Percentiles rank a stretch among this genome's conserved stretches.
Conservation (phyloP, 371 early-diverging fungal species). For the Mucor indicus region DNA sequence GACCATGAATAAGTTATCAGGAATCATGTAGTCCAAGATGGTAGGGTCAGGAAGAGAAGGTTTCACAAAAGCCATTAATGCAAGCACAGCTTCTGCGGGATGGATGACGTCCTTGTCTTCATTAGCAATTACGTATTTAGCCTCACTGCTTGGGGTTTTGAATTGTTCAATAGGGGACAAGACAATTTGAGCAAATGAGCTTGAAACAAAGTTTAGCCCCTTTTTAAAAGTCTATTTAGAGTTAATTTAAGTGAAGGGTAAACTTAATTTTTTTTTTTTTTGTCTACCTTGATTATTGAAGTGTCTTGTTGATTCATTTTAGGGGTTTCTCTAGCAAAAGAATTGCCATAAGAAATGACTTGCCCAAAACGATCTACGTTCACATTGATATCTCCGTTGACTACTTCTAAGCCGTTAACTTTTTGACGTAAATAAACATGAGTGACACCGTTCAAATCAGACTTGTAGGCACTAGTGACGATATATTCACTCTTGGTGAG, state of each 20-base stretch:
- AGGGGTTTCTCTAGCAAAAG: slow-evolving; percentile 47
- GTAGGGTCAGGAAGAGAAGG: slow-evolving; percentile 24
- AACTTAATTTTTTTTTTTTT: slow-evolving; percentile 8
- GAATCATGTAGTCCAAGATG: slow-evolving; percentile 10
- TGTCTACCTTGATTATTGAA: slow-evolving; percentile 6
- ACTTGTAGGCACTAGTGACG: slow-evolving; percentile 62
- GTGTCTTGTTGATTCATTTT: not conserved
- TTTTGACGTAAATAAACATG: slow-evolving; percentile 81
- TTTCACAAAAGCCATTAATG: slow-evolving; percentile 34
- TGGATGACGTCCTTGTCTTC: slow-evolving; percentile 12
- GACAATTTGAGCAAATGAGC: slow-evolving; percentile 22
- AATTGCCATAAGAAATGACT: slow-evolving; percentile 71
- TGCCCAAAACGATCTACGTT: slow-evolving; percentile 71
- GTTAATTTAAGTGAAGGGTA: slow-evolving; percentile 2
- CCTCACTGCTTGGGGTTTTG: not conserved
- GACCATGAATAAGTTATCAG: slow-evolving; percentile 10
- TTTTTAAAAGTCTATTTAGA: not conserved
- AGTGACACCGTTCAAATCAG: slow-evolving; percentile 73
- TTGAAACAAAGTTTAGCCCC: slow-evolving; percentile 18
- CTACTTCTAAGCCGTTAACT: slow-evolving; percentile 71
- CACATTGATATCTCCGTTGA: slow-evolving; percentile 81
- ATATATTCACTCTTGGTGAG: slow-evolving; percentile 44
- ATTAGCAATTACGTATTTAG: slow-evolving; percentile 1
- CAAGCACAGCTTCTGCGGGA: slow-evolving; percentile 25
- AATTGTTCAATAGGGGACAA: slow-evolving; percentile 3